Evolutionary conservation across 169 alveolate species (phyloP).

Genomic region (Plasmodium coatneyi): DNA sequence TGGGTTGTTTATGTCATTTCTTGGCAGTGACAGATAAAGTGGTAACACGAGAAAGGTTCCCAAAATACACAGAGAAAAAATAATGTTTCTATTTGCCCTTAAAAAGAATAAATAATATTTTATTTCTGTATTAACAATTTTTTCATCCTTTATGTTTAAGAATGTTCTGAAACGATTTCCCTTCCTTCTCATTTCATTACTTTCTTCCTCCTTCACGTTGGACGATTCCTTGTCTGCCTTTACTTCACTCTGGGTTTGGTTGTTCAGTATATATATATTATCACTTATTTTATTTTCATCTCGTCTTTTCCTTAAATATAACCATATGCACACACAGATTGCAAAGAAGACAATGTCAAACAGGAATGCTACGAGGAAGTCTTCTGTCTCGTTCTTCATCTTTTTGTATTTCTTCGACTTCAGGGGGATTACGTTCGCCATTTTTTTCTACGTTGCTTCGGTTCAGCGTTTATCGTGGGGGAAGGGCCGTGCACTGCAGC

Average conservation of each 20-base stretch:
- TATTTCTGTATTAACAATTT: conserved; percentile 74
- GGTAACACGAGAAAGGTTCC: conserved; percentile 72
- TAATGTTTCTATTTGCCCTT: conserved; percentile 65
- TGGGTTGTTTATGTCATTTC: conserved; percentile 63
- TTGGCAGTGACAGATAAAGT: conserved; percentile 40
- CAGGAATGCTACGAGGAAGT: conserved; percentile 44
- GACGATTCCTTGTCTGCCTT: conserved; percentile 11
- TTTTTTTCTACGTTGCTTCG: not conserved
- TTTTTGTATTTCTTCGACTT: not conserved
- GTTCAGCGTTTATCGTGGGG: not conserved
- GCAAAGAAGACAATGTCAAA: conserved; percentile 65
- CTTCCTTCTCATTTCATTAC: not conserved
- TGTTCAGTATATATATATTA: conserved; percentile 39
- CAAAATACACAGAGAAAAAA: conserved; percentile 62
- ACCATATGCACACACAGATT: conserved; percentile 66
- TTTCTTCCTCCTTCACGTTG: conserved; percentile 3
- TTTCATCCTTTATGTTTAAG: conserved; percentile 70
- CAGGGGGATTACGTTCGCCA: not conserved
- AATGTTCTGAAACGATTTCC: conserved; percentile 40
- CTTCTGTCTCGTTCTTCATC: conserved; percentile 52
- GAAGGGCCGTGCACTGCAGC: not conserved
- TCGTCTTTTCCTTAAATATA: conserved; percentile 31
- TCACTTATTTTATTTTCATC: conserved; percentile 70
- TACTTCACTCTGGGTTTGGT: conserved; percentile 7
- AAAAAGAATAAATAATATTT: conserved; percentile 71